phyloP scores from a whole-genome alignment of 2,329 filamentous ascomycete species.

The Penicillium sp. region DNA sequence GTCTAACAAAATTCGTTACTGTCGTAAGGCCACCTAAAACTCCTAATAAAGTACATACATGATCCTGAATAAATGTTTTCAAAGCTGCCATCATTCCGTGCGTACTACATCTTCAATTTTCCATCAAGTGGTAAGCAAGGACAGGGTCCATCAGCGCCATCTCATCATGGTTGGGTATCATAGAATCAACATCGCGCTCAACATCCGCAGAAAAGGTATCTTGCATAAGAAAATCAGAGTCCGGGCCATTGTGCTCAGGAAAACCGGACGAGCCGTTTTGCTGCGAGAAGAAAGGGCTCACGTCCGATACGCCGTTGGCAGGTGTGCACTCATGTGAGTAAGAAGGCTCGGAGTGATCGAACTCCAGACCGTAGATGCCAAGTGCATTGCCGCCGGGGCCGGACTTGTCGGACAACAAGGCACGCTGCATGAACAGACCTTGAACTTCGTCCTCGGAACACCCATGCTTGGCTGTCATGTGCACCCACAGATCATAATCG shows the following conservation, averaged over 20 bases:
- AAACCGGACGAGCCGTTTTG: slow-evolving; percentile 3
- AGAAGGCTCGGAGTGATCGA: slow-evolving; percentile 25
- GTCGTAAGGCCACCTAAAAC: background rate
- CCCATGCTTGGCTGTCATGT: slow-evolving; percentile 50
- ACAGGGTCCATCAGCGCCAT: slow-evolving; percentile 38
- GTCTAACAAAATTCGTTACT: background rate
- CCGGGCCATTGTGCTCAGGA: slow-evolving; percentile 1
- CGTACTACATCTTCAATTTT: slow-evolving; percentile 9
- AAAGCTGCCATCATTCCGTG: background rate
- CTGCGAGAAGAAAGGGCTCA: background rate
- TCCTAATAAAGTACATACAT: background rate
- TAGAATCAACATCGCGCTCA: slow-evolving; percentile 19
- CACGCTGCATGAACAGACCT: slow-evolving; percentile 41
- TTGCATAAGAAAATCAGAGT: slow-evolving; percentile 30
- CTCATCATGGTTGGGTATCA: slow-evolving; percentile 32
- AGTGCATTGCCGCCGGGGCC: slow-evolving; percentile 28
- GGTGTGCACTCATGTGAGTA: slow-evolving; percentile 14
- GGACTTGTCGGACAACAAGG: slow-evolving; percentile 33
- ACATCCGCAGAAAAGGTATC: slow-evolving; percentile 3
- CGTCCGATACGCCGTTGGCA: background rate
- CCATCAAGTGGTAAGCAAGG: slow-evolving; percentile 31
- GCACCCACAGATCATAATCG: slow-evolving; percentile 57
- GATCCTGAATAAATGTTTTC: background rate
- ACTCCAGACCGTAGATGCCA: slow-evolving; percentile 39
- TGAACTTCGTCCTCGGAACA: slow-evolving; percentile 41